These are phyloP conservation scores for Citropsis articulata DNA, from an alignment of 345 rosid species.

Conservation along the genomic window DNA sequence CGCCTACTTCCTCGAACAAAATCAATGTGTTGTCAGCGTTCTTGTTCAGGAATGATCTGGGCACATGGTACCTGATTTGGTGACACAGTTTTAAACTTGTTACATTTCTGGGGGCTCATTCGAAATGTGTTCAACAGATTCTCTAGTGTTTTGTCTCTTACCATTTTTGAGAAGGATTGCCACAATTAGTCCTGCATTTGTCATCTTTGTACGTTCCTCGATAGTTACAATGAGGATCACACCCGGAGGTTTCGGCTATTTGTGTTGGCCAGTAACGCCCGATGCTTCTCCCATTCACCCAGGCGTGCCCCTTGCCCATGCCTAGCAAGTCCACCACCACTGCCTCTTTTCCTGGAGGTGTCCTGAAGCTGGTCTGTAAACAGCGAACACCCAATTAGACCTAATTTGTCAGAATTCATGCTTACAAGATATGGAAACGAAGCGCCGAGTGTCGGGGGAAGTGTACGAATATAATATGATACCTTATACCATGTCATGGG, in stretches of 20 bases:
- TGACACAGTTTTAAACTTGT: no score
- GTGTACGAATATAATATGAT: not conserved
- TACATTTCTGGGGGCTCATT: not conserved
- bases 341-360: slow-evolving; percentile 37
- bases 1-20: slow-evolving; percentile 49
- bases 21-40: slow-evolving; percentile 22
- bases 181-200: slow-evolving; percentile 39
- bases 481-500: slow-evolving; percentile 49
- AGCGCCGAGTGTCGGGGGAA: no score
- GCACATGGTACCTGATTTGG: slow-evolving; percentile 39
- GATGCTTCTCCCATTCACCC: slow-evolving; percentile 48
- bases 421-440: no score
- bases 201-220: slow-evolving; percentile 24
- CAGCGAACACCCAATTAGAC: not conserved
- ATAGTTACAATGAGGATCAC: slow-evolving; percentile 30
- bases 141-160: not conserved
- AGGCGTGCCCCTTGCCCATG: slow-evolving; percentile 49
- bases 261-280: slow-evolving; percentile 45
- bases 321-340: slow-evolving; percentile 44
- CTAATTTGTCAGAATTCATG: no score
- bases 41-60: slow-evolving; percentile 25
- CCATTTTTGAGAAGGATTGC: slow-evolving; percentile 45
- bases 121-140: not conserved
- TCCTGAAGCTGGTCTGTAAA: slow-evolving; percentile 33
- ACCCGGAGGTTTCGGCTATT: slow-evolving; percentile 22